Evolutionary conservation across 2,329 filamentous ascomycete species (phyloP).

Genomic region (Aspergillus hortae): DNA sequence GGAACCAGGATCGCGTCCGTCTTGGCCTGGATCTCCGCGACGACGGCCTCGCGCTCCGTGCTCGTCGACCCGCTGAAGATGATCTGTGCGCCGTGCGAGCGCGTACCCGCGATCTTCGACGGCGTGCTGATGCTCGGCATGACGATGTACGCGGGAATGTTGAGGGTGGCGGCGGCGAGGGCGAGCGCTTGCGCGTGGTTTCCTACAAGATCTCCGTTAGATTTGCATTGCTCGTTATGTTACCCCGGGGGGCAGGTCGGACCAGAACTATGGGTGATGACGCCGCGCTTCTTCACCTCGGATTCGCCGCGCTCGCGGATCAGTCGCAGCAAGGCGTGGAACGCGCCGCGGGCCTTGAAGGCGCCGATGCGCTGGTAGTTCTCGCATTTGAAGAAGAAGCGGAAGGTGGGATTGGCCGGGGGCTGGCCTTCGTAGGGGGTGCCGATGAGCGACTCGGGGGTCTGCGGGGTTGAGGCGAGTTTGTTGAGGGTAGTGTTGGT

Average conservation of each 20-base stretch:
- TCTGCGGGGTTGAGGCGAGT: constrained; percentile 70
- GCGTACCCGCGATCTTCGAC: constrained; percentile 82
- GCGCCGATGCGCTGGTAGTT: constrained; percentile 87
- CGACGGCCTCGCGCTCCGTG: constrained; percentile 74
- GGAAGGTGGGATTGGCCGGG: constrained; percentile 63
- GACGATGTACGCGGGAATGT: constrained; percentile 78
- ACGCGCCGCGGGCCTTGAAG: constrained; percentile 89
- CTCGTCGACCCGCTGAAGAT: constrained; percentile 79
- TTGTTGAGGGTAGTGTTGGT: constrained; percentile 71
- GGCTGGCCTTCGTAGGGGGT: constrained; percentile 56
- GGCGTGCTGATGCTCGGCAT: constrained; percentile 85
- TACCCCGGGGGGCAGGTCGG: constrained; percentile 7
- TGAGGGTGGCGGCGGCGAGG: constrained; percentile 71
- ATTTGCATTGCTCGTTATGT: not conserved
- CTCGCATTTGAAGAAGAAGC: constrained; percentile 93
- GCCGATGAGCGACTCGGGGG: constrained; percentile 49
- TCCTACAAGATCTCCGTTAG: constrained; percentile 49
- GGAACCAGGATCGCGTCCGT: constrained; percentile 79
- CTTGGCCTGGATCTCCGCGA: constrained; percentile 62
- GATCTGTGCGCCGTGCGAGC: constrained; percentile 71
- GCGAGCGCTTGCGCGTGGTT: constrained; percentile 94
- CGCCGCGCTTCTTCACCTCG: constrained; percentile 62
- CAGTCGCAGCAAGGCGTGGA: constrained; percentile 74
- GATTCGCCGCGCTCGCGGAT: constrained; percentile 60
- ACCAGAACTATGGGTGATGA: constrained; percentile 90